phyloP scores from a whole-genome alignment of 2,329 filamentous ascomycete species.

The Sporothrix schenckii region DNA sequence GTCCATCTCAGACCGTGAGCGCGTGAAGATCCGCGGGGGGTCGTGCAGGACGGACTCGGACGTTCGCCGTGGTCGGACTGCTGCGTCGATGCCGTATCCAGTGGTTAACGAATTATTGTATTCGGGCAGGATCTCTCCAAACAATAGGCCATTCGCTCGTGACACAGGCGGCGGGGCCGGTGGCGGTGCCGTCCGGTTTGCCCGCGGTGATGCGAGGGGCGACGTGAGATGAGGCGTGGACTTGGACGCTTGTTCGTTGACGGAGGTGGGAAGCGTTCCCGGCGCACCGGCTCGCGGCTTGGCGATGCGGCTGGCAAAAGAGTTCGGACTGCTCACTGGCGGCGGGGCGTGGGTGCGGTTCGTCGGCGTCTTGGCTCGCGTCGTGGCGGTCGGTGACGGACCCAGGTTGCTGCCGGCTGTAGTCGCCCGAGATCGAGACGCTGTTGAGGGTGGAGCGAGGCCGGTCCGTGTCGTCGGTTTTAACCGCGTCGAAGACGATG shows the following conservation, averaged over 20 bases:
- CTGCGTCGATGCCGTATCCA: slow-evolving; percentile 63
- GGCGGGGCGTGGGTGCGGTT: neutral
- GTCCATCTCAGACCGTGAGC: slow-evolving; percentile 60
- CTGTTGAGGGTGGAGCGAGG: neutral
- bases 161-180: slow-evolving; percentile 39
- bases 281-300: slow-evolving; percentile 49
- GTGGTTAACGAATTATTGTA: slow-evolving; percentile 56
- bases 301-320: slow-evolving; percentile 56
- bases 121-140: slow-evolving; percentile 72
- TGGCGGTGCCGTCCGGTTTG: slow-evolving; percentile 36
- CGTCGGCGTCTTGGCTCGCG: slow-evolving; percentile 32
- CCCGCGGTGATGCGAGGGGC: slow-evolving; percentile 40
- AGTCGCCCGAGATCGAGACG: slow-evolving; percentile 5
- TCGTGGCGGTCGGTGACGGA: slow-evolving; percentile 37
- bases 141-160: slow-evolving; percentile 61
- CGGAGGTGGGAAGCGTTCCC: slow-evolving; percentile 42
- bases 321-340: slow-evolving; percentile 33
- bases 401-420: slow-evolving; percentile 36
- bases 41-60: slow-evolving; percentile 71
- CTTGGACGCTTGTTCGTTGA: slow-evolving; percentile 48
- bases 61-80: slow-evolving; percentile 59
- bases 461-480: slow-evolving; percentile 15
- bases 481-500: slow-evolving; percentile 37
- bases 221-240: slow-evolving; percentile 50
- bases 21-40: slow-evolving; percentile 47